Conservation (phyloP, 78 protist genomes). For the Diacronema lutheri region DNA sequence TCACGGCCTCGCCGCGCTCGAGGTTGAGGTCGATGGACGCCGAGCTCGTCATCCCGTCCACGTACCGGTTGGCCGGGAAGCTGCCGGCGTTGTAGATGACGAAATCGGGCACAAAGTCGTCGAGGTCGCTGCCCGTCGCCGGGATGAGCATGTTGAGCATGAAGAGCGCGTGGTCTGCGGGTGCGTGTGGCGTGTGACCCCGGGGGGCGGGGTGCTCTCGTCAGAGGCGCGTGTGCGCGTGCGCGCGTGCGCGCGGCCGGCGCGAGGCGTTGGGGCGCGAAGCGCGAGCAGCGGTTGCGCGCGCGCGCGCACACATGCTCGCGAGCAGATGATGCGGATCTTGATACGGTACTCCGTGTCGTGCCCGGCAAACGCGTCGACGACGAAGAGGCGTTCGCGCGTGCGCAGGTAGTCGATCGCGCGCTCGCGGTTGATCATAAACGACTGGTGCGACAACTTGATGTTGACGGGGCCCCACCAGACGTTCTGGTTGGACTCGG, state of each 20-base stretch:
- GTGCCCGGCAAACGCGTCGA: constrained; percentile 87
- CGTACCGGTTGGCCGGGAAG: constrained; percentile 80
- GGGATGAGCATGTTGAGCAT: constrained; percentile 46
- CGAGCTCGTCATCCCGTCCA: constrained; percentile 54
- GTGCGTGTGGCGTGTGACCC: too few species aligned
- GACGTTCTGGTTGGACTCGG: not conserved
- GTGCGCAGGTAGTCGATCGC: constrained; percentile 89
- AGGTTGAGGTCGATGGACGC: constrained; percentile 74
- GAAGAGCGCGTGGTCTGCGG: constrained; percentile 90
- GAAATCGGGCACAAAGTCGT: not conserved
- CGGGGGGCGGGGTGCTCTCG: too few species aligned
- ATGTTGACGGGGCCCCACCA: constrained; percentile 89
- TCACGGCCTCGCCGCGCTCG: constrained; percentile 72
- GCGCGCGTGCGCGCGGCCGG: too few species aligned
- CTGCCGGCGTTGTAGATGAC: constrained; percentile 61
- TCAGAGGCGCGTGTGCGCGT: too few species aligned
- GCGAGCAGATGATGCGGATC: constrained; percentile 73
- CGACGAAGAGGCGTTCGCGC: constrained; percentile 75
- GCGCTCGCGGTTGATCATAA: constrained; percentile 81
- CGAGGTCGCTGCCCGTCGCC: constrained; percentile 55
- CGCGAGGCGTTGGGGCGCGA: too few species aligned
- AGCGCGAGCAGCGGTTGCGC: too few species aligned
- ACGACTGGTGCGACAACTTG: constrained; percentile 58
- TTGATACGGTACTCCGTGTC: constrained; percentile 77
- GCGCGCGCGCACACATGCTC: too few species aligned